Conservation (phyloP, 2,329 filamentous ascomycete species). For the Pseudopyricularia cyperi region DNA sequence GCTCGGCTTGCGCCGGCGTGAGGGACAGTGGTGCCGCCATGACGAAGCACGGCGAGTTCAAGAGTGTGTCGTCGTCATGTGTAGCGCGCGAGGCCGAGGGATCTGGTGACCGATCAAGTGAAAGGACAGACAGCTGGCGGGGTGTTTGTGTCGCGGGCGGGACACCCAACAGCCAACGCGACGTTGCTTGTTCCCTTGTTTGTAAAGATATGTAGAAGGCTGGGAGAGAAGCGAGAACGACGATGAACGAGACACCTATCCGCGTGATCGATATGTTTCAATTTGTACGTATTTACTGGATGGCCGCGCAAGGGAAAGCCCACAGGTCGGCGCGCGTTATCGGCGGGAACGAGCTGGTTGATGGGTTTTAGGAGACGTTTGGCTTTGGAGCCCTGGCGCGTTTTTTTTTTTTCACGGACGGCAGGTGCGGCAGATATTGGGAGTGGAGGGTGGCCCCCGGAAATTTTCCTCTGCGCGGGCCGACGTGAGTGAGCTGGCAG, state of each 20-base stretch:
- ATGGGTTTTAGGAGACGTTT: too few species aligned
- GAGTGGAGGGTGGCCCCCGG: background rate
- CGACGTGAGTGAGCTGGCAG: background rate
- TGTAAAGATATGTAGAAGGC: too few species aligned
- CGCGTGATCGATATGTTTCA: too few species aligned
- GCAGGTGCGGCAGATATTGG: background rate
- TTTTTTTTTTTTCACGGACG: background rate
- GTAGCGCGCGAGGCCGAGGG: background rate
- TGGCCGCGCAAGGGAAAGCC: too few species aligned
- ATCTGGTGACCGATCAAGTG: background rate
- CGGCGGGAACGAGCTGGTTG: too few species aligned
- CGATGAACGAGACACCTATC: too few species aligned
- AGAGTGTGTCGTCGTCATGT: background rate
- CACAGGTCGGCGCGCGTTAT: too few species aligned
- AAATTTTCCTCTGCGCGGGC: background rate
- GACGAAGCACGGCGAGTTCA: slow-evolving; percentile 2
- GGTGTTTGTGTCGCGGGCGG: background rate
- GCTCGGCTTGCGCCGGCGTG: slow-evolving; percentile 41
- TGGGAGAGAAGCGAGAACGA: too few species aligned
- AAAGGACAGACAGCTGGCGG: background rate
- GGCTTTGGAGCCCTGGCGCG: background rate
- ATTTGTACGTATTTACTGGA: too few species aligned
- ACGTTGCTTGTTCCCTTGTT: background rate
- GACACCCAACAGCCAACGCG: background rate
- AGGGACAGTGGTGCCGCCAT: slow-evolving; percentile 12